These are phyloP conservation scores for Colletotrichum lini DNA, from an alignment of 2,329 filamentous ascomycete genomes.

Conservation along the genomic window DNA sequence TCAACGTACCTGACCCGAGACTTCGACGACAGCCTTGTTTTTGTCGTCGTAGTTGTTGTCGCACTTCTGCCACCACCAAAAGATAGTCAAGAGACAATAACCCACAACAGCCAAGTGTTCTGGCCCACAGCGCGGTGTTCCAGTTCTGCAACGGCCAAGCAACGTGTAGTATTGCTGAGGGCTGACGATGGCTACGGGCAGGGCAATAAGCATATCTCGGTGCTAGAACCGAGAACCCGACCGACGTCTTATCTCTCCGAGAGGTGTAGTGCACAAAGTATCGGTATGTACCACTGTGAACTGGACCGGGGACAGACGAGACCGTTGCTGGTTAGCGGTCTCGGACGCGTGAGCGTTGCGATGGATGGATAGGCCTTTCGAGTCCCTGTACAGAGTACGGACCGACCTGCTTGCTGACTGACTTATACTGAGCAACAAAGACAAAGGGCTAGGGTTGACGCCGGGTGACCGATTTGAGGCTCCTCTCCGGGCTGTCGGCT, in stretches of 20 bases:
- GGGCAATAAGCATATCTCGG: conserved; percentile 39
- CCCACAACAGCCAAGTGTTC: background rate
- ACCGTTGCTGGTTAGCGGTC: conserved; percentile 27
- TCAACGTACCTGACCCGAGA: background rate
- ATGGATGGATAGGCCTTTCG: conserved; percentile 21
- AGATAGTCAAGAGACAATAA: background rate
- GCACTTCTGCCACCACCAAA: no score
- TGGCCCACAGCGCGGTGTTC: conserved; percentile 9
- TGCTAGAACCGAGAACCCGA: conserved; percentile 32
- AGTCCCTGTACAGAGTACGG: conserved; percentile 7
- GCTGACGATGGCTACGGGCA: conserved; percentile 25
- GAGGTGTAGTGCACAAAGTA: conserved; percentile 48
- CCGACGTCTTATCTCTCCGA: conserved; percentile 48
- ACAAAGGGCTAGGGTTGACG: no score
- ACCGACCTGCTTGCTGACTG: no score
- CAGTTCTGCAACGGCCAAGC: conserved; percentile 34
- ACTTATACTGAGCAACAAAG: no score
- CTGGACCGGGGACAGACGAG: conserved; percentile 40
- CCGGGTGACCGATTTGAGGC: conserved; percentile 41
- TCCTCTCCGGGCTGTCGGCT: conserved; percentile 42
- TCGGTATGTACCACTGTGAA: no score
- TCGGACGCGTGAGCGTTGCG: conserved; percentile 43
- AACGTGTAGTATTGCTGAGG: conserved; percentile 30
- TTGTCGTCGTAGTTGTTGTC: no score
- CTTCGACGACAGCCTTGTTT: background rate